These are phyloP conservation scores for Cephalotrichum gorgonifer DNA, from an alignment of 2,329 filamentous ascomycete genomes.

Conservation along the genomic window DNA sequence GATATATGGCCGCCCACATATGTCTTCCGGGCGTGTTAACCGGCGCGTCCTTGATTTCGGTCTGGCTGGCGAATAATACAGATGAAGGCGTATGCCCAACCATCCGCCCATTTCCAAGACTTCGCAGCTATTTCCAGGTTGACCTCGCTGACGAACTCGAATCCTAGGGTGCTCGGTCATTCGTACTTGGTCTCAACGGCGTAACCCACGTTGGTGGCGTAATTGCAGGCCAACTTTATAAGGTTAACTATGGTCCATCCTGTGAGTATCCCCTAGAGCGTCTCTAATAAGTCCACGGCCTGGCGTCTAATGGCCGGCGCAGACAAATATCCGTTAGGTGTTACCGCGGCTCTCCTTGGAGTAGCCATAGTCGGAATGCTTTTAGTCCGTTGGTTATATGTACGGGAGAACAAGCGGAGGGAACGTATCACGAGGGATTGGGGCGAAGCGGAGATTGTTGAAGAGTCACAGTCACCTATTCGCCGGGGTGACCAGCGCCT, in stretches of 20 bases:
- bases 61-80: conserved; percentile 34
- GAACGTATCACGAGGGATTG: background rate
- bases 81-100: conserved; percentile 11
- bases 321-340: background rate
- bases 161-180: background rate
- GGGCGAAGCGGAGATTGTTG: background rate
- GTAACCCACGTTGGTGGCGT: conserved; percentile 33
- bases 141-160: background rate
- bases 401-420: background rate
- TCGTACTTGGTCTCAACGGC: conserved; percentile 6
- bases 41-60: conserved; percentile 14
- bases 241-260: background rate
- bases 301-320: background rate
- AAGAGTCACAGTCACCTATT: background rate
- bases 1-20: conserved; percentile 17
- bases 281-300: too few relatives aligned
- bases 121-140: conserved; percentile 17
- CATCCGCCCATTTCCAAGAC: conserved; percentile 25
- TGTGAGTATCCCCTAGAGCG: background rate
- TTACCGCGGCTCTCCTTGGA: background rate
- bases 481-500: background rate
- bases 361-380: background rate
- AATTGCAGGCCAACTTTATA: conserved; percentile 26
- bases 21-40: background rate
- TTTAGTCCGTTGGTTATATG: background rate